phyloP scores from a whole-genome alignment of 2,329 filamentous ascomycete species.

The Colletotrichum trifolii region DNA sequence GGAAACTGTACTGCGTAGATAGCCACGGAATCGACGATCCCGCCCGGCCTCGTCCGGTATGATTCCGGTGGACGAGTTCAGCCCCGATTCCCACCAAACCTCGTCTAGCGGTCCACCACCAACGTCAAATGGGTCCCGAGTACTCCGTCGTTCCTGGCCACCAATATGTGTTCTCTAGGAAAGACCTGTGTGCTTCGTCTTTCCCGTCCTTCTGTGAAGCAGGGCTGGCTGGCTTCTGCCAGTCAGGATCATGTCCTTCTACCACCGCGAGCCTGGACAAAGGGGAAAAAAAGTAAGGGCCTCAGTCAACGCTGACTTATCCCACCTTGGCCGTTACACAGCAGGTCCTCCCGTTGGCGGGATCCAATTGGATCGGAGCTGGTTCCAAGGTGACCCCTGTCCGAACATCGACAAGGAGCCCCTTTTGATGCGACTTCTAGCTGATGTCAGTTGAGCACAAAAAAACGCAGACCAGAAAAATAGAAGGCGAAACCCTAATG shows the following conservation, averaged over 20 bases:
- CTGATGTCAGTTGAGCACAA: constrained; percentile 19
- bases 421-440: constrained; percentile 11
- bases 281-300: constrained; percentile 3
- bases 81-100: constrained; percentile 2
- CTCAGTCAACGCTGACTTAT: constrained; percentile 31
- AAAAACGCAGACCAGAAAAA: not conserved
- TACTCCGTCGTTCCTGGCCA: too few species aligned
- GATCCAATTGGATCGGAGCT: constrained; percentile 24
- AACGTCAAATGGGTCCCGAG: too few species aligned
- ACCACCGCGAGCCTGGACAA: not conserved
- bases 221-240: too few species aligned
- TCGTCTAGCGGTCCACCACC: constrained; percentile 14
- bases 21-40: constrained; percentile 25
- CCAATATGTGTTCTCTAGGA: too few species aligned
- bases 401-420: constrained; percentile 11
- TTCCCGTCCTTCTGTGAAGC: too few species aligned
- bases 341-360: not conserved
- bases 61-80: too few species aligned
- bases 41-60: constrained; percentile 29
- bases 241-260: too few species aligned
- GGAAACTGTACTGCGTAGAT: constrained; percentile 1
- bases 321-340: constrained; percentile 14
- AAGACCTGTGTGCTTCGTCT: too few species aligned
- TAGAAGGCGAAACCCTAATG: not conserved
- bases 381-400: constrained; percentile 14